Evolutionary conservation across 768 basidiomycete genomes (phyloP).

Genomic region (Mycena vulgaris): DNA sequence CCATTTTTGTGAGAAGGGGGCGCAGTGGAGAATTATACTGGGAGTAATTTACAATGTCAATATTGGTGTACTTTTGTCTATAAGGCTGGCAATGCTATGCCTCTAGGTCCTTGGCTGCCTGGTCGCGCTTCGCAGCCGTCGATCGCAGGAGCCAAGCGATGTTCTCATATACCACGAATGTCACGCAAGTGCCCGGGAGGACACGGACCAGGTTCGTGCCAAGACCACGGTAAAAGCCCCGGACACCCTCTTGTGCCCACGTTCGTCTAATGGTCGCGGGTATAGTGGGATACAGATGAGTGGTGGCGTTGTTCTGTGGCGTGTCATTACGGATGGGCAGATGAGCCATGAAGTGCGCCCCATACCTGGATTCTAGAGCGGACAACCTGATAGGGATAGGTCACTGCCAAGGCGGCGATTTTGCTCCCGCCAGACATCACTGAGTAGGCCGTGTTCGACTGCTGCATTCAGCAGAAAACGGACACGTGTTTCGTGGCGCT

Average conservation of each 20-base stretch:
- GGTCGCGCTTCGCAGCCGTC: slow-evolving; percentile 69
- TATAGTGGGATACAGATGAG: slow-evolving; percentile 85
- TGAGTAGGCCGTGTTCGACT: slow-evolving; percentile 95
- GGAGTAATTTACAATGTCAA: slow-evolving; percentile 18
- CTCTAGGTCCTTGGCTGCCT: slow-evolving; percentile 7
- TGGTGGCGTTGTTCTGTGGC: slow-evolving; percentile 74
- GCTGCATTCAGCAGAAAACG: slow-evolving; percentile 21
- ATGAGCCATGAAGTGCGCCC: slow-evolving; percentile 16
- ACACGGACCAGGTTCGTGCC: slow-evolving; percentile 96
- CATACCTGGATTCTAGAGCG: slow-evolving; percentile 92
- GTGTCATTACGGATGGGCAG: slow-evolving; percentile 5
- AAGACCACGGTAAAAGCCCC: slow-evolving; percentile 95
- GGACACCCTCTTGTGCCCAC: slow-evolving; percentile 83
- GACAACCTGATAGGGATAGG: slow-evolving; percentile 98
- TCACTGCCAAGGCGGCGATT: slow-evolving; percentile 83
- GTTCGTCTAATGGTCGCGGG: slow-evolving; percentile 85
- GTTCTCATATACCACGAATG: slow-evolving; percentile 98
- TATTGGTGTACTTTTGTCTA: slow-evolving; percentile 27
- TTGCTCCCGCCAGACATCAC: slow-evolving; percentile 94
- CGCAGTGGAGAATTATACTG: slow-evolving; percentile 23
- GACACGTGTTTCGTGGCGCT: slow-evolving; percentile 45
- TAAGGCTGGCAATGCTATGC: neutral
- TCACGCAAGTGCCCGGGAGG: slow-evolving; percentile 96
- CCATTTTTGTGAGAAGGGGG: neutral
- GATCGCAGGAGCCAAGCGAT: slow-evolving; percentile 86